Conservation (phyloP, 2,329 filamentous ascomycete species). For the Cytospora chrysosperma region DNA sequence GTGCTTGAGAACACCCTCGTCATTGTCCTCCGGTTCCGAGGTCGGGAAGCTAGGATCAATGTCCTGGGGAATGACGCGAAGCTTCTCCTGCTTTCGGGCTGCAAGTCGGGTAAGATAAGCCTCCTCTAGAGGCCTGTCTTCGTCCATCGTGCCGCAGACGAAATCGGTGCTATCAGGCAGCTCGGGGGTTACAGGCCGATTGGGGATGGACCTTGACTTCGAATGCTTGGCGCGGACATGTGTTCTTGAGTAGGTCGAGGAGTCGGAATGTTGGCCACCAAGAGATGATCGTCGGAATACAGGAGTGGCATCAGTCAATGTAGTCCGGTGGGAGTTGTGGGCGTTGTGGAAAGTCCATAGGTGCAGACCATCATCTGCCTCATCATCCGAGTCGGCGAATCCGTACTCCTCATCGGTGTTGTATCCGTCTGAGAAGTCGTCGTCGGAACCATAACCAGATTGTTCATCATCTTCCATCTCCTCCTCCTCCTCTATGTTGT, state of each 20-base stretch:
- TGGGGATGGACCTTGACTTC: slow-evolving; percentile 45
- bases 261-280: slow-evolving; percentile 56
- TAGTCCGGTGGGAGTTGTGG: slow-evolving; percentile 37
- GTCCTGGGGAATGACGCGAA: slow-evolving; percentile 85
- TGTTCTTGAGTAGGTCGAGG: slow-evolving; percentile 53
- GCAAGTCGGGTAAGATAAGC: slow-evolving; percentile 86
- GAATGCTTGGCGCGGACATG: slow-evolving; percentile 19
- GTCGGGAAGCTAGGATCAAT: slow-evolving; percentile 97
- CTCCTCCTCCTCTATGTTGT: slow-evolving; percentile 50
- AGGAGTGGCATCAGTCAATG: slow-evolving; percentile 37
- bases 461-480: slow-evolving; percentile 52
- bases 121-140: slow-evolving; percentile 91
- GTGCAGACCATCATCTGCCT: slow-evolving; percentile 65
- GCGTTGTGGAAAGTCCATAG: slow-evolving; percentile 46
- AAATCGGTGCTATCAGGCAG: slow-evolving; percentile 97
- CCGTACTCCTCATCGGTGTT: slow-evolving; percentile 72
- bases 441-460: slow-evolving; percentile 60
- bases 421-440: slow-evolving; percentile 64
- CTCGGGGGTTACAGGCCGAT: slow-evolving; percentile 71
- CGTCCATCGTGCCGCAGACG: slow-evolving; percentile 95
- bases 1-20: slow-evolving; percentile 66
- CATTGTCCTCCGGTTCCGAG: slow-evolving; percentile 85
- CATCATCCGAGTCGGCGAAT: slow-evolving; percentile 68
- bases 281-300: slow-evolving; percentile 42
- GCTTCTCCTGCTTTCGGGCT: slow-evolving; percentile 76